Conservation (phyloP, 805 yeast species). For the Candida maltosa region DNA sequence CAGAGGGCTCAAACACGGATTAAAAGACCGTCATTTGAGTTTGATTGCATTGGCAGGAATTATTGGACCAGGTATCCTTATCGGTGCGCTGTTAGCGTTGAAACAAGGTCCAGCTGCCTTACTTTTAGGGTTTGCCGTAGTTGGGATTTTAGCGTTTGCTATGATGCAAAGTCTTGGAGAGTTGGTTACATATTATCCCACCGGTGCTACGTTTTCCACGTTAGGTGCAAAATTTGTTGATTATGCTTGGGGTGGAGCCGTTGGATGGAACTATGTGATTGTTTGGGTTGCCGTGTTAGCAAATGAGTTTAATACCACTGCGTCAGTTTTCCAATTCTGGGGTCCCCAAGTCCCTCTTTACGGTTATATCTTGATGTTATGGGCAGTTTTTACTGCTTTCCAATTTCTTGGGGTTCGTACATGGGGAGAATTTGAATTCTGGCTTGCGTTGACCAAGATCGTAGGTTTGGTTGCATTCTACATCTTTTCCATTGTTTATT, state of each 20-base stretch:
- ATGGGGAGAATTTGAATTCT: constrained; percentile 57
- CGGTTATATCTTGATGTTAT: constrained; percentile 53
- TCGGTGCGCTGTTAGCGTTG: constrained; percentile 53
- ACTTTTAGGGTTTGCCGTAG: constrained; percentile 48
- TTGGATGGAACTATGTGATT: constrained; percentile 51
- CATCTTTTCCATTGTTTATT: constrained; percentile 45
- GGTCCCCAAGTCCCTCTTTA: constrained; percentile 51
- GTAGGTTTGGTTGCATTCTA: constrained; percentile 47
- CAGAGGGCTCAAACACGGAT: constrained; percentile 42
- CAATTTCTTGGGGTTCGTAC: constrained; percentile 50
- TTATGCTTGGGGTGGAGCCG: constrained; percentile 55
- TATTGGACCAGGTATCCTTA: constrained; percentile 57
- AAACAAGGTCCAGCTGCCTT: constrained; percentile 51
- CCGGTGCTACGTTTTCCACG: constrained; percentile 50
- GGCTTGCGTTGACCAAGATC: constrained; percentile 49
- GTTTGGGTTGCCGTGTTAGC: constrained; percentile 56
- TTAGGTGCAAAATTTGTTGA: constrained; percentile 50
- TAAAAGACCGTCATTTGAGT: constrained; percentile 50
- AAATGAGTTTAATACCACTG: constrained; percentile 52
- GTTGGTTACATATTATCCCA: constrained; percentile 50
- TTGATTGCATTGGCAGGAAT: constrained; percentile 55
- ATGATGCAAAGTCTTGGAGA: constrained; percentile 60
- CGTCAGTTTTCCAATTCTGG: constrained; percentile 48
- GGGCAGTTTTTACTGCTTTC: constrained; percentile 47
- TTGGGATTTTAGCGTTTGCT: constrained; percentile 50